Base-by-base conservation (phyloP, 176 grass and related monocot species). In the Phyllostachys edulis region DNA sequence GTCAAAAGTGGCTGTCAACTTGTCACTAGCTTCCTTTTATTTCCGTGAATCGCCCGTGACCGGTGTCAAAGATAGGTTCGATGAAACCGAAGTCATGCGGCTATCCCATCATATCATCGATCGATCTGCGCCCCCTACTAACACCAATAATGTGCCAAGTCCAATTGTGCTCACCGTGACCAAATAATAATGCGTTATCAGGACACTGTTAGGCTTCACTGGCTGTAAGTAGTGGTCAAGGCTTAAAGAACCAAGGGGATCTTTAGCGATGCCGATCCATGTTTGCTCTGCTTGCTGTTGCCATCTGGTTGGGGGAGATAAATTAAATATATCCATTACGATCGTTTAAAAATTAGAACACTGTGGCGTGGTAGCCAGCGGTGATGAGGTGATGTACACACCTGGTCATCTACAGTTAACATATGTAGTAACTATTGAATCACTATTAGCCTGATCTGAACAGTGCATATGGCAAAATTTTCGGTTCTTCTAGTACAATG, bases 71-170 rank as follows among this genome's bases (percentile, higher is more conserved):
- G 78, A 69, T 81, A 70, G 54, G 70, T 9, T 85, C 15, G 59
- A 65, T 62, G 63, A 64, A 63, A 61, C 70, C 42, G 54, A 89
- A 75, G 82, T 89, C 82, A 75, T 36, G 80, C 70, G 21, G 51
- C 76, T n/a, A 73, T 69, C 73, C 54, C 63, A 59, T 85, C 87
- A 12, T 44, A 26, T 37, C 36, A 54, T 75, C 61, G 2, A 10
- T 38, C 29, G 26, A 24, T 51, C 39, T 47, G 51, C 41, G 26
- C 36, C 32, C 26, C 29, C 75, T 78, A 18, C 20, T 63, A 64
- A 7, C 57, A 54, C 32, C 86, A 89, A 77, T 89, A 63, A 89
- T 85, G 38, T 47, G 74, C 11, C 72, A 23, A 61, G 24, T 15
- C 4, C 42, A 77, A 15, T 21, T 59, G 78, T 21, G 49, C 24